Evolutionary conservation across 495 filamentous ascomycete genomes (phyloP).

Genomic region (Astrothelium macrocarpum): DNA sequence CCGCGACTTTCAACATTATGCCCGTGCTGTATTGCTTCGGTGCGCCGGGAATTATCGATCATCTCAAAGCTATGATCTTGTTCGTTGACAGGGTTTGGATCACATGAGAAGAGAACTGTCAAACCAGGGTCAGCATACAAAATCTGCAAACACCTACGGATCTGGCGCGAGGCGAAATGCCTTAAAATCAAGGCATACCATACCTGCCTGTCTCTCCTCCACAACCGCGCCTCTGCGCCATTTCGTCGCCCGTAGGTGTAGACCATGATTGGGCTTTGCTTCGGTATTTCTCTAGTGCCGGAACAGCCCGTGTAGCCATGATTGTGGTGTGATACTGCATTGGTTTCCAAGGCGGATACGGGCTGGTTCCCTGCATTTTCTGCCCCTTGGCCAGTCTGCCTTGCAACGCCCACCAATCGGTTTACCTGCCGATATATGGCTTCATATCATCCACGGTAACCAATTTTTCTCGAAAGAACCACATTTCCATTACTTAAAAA

Average conservation of each 20-base stretch:
- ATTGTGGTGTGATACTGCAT: background rate
- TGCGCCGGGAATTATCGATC: no score
- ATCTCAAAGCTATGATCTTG: no score
- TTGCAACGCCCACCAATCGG: background rate
- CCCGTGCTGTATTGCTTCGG: no score
- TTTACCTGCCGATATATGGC: background rate
- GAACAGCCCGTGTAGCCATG: background rate
- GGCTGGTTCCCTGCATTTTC: background rate
- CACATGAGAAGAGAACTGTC: no score
- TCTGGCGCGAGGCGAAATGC: background rate
- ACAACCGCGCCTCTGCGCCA: background rate
- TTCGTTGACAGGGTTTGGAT: no score
- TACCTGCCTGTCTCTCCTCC: no score
- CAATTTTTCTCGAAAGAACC: background rate
- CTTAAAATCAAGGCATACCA: background rate
- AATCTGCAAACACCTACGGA: background rate
- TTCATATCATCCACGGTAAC: background rate
- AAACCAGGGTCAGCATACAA: no score
- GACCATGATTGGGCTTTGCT: no score
- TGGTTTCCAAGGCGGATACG: background rate
- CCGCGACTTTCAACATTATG: no score
- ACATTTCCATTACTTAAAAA: background rate
- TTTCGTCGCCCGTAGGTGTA: no score
- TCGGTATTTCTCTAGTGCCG: no score
- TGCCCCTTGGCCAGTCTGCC: background rate